Evolutionary conservation across 768 basidiomycete genomes (phyloP).

Genomic region (Lentinula aciculospora): DNA sequence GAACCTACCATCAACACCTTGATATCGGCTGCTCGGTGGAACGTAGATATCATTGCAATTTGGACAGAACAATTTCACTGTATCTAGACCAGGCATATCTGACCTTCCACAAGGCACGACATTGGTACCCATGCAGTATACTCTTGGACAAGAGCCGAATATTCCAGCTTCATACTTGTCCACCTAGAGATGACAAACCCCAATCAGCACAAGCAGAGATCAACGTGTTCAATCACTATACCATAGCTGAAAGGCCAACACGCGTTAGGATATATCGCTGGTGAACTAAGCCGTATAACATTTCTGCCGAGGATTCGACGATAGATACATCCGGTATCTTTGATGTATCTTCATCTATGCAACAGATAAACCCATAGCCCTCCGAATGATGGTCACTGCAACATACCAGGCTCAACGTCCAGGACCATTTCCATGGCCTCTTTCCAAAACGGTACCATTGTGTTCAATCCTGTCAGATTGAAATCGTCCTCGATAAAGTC

Average conservation of each 20-base stretch:
- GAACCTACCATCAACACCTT: conserved; percentile 86
- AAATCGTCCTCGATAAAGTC: conserved; percentile 99
- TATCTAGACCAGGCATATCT: conserved; percentile 93
- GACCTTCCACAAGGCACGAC: conserved; percentile 95
- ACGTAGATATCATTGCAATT: conserved; percentile 97
- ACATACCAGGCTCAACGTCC: conserved; percentile 95
- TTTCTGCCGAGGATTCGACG: conserved; percentile 95
- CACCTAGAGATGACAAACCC: conserved; percentile 45
- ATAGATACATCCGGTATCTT: conserved; percentile 99
- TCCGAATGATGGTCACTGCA: background rate
- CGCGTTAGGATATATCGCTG: conserved; percentile 97
- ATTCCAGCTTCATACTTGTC: conserved; percentile 92
- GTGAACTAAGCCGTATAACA: conserved; percentile 96
- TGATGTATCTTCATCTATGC: conserved; percentile 78
- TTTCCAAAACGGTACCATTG: conserved; percentile 98
- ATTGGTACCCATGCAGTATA: conserved; percentile 84
- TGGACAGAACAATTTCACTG: conserved; percentile 96
- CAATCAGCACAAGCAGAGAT: conserved; percentile 7
- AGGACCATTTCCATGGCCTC: conserved; percentile 99
- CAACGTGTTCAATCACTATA: conserved; percentile 27
- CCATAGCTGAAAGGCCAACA: conserved; percentile 92
- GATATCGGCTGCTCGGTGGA: conserved; percentile 92
- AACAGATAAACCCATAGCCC: conserved; percentile 10
- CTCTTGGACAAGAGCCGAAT: conserved; percentile 93
- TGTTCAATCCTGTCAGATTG: conserved; percentile 93